Evolutionary conservation across 345 rosid species (phyloP).

Genomic region (Rhizophora apiculata): DNA sequence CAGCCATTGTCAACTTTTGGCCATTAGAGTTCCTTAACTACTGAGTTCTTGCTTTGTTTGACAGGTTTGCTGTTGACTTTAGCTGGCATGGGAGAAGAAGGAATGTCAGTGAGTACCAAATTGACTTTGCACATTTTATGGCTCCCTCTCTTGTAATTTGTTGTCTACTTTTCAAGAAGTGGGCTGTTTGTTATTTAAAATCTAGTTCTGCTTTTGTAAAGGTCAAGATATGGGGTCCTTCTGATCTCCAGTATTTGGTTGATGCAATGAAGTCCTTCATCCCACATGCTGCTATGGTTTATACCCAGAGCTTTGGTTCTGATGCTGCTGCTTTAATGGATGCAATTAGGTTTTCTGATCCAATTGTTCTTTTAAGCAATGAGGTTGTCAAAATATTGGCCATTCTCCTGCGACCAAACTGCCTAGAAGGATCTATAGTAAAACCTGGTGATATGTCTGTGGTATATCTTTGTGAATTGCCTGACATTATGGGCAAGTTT

Average conservation of each 20-base stretch:
- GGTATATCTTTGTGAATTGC: conserved; percentile 80
- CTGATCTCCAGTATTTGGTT: conserved; percentile 81
- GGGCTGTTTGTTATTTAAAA: conserved; percentile 7
- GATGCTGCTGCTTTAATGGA: conserved; percentile 35
- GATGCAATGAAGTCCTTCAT: conserved; percentile 92
- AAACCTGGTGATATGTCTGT: conserved; percentile 82
- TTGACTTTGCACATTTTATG: conserved; percentile 6
- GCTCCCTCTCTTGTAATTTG: conserved; percentile 9
- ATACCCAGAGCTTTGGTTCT: conserved; percentile 75
- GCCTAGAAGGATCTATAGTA: conserved; percentile 31
- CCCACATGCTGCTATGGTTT: conserved; percentile 97
- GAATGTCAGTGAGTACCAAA: conserved; percentile 70
- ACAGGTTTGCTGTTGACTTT: conserved; percentile 82
- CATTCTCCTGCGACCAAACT: conserved; percentile 44
- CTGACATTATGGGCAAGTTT: conserved; percentile 80
- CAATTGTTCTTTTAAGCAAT: conserved; percentile 61
- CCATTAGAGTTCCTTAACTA: background rate
- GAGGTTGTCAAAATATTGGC: conserved; percentile 91
- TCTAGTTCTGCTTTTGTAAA: conserved; percentile 19
- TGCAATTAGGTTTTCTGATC: conserved; percentile 37
- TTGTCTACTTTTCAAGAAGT: background rate
- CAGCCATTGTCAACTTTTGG: background rate
- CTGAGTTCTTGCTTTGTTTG: conserved; percentile 13
- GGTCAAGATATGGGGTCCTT: conserved; percentile 98
- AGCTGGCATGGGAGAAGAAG: conserved; percentile 94